phyloP scores from a whole-genome alignment of 257 asterid genomes.

The Lantana camara region DNA sequence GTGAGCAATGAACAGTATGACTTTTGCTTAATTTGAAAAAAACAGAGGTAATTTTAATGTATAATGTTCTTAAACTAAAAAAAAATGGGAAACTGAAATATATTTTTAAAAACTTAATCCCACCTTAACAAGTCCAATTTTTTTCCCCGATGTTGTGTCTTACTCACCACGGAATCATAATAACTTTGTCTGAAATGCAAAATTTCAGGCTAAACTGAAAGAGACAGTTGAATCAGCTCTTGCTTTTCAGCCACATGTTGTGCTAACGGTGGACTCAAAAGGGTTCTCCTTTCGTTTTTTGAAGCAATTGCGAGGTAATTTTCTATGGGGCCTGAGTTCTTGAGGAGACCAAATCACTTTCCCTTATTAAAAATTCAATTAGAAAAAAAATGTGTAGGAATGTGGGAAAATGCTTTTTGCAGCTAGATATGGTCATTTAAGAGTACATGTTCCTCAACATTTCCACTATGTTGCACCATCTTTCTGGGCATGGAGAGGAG shows the following conservation, averaged over 20 bases:
- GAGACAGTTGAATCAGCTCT: constrained; percentile 74
- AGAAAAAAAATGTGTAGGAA: constrained; percentile 47
- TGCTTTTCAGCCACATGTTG: constrained; percentile 80
- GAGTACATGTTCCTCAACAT: constrained; percentile 55
- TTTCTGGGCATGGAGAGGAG: constrained; percentile 99
- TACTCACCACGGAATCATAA: neutral
- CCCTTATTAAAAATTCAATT: constrained; percentile 37
- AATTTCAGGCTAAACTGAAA: constrained; percentile 60
- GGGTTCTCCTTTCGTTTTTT: constrained; percentile 91
- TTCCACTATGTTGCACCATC: constrained; percentile 97
- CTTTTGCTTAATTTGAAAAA: constrained; percentile 15
- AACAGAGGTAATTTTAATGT: constrained; percentile 24
- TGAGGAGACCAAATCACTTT: constrained; percentile 11
- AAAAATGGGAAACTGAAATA: no score
- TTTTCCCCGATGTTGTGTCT: no score
- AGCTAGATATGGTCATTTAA: constrained; percentile 58
- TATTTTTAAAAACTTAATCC: no score
- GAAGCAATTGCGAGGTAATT: constrained; percentile 74
- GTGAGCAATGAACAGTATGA: constrained; percentile 41
- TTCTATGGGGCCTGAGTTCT: constrained; percentile 8
- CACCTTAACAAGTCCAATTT: no score
- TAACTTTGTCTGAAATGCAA: constrained; percentile 30
- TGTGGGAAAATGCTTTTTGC: constrained; percentile 58
- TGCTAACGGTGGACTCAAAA: constrained; percentile 90
- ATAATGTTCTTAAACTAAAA: no score